Base-by-base conservation (phyloP, 2,329 filamentous ascomycete genomes). In the Trichocomaceae sp. region DNA sequence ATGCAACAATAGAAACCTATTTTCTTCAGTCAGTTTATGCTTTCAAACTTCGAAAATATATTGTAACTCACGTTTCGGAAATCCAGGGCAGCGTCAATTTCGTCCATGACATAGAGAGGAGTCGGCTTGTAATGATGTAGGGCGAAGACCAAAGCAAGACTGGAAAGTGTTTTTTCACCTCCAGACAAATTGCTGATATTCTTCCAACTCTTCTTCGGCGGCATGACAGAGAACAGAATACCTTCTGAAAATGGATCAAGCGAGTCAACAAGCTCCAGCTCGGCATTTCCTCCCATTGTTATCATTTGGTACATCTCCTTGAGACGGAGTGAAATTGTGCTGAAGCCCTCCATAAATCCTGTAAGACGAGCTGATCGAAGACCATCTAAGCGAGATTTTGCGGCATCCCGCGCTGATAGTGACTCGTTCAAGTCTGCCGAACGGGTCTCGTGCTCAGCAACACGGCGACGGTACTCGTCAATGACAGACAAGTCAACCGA, bases 231-330 rank as follows among this genome's bases (percentile, higher is more conserved):
- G 77, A 99, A 99, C 47, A 96, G 71, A 59, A 99, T 97, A 23
- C 93, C 93, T 72, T 99, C 93, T 6, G 88, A 90, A 77, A 99
- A 99, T 0, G 93, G 93, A 69, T 99, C 95, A 2, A 99, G 78
- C 17, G 87, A 92, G 75, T 99, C 93, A 41, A 99, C 93, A 22
- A 99, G 84, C 72, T 99, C 95, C 12, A 99, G 82, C 75, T 99
- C 93, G 0, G 93, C 93, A 65, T 99, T 99, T 54, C 93, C 93
- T 58, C 93, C 93, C 90, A 99, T 97, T 20, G 93, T 99, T 70
- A 99, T 99, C 91, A 99, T 96, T 70, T 99, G 93, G 75, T 99
- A 99, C 93, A 99, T 99, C 68, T 99, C 93, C 77, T 99, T 99
- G 46, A 99, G 79, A 0, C 92, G 87, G 22, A 96, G 79, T 1